phyloP scores from a whole-genome alignment of 495 filamentous ascomycete genomes.

The Penicillium arizonense region DNA sequence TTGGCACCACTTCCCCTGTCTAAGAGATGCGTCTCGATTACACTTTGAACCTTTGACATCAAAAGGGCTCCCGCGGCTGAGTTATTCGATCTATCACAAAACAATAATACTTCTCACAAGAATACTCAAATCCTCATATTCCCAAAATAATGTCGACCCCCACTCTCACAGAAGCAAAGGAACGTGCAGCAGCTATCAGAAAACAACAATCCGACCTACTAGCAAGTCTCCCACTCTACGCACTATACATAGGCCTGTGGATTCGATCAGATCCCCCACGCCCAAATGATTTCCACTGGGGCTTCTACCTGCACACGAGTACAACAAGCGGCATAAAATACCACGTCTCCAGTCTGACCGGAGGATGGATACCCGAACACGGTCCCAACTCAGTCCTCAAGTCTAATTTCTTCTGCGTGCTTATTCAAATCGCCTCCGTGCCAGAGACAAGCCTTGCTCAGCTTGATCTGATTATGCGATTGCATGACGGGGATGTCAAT shows the following conservation, averaged over 20 bases:
- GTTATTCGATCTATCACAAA: too few species aligned
- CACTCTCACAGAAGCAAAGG: too few species aligned
- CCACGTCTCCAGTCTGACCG: conserved; percentile 10
- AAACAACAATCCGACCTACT: not conserved
- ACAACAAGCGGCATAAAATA: conserved; percentile 15
- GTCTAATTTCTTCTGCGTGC: conserved; percentile 16
- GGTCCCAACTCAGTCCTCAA: conserved; percentile 15
- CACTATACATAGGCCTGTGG: not conserved
- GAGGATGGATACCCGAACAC: conserved; percentile 22
- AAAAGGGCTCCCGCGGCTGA: too few species aligned
- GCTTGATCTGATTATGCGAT: conserved; percentile 16
- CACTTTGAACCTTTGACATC: too few species aligned
- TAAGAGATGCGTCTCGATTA: too few species aligned
- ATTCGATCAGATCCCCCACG: conserved; percentile 3
- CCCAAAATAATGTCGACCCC: too few species aligned
- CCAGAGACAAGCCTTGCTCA: not conserved
- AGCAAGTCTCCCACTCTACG: not conserved
- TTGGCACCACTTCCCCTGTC: too few species aligned
- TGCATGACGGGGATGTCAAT: conserved; percentile 16
- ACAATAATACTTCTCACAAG: too few species aligned
- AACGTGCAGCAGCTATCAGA: not conserved
- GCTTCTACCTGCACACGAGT: conserved; percentile 14
- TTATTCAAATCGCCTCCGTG: conserved; percentile 8
- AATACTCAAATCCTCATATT: too few species aligned
- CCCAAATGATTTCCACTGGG: conserved; percentile 21